Conservation (phyloP, 1,284 basidiomycete species). For the Ustanciosporium gigantosporum region DNA sequence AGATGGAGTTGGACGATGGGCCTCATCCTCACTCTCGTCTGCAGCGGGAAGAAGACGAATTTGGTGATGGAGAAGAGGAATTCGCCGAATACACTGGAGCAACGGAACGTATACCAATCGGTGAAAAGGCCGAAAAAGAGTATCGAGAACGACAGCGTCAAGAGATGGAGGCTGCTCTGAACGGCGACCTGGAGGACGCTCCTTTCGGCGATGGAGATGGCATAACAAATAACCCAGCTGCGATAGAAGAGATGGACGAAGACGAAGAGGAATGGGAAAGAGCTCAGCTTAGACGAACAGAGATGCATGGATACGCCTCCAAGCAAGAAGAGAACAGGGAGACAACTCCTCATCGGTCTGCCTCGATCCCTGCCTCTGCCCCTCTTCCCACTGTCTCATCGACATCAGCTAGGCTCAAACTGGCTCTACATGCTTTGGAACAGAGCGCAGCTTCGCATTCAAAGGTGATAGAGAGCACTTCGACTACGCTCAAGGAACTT, state of each 20-base stretch:
- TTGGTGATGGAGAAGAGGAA: constrained; percentile 53
- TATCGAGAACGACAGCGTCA: constrained; percentile 21
- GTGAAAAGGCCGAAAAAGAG: constrained; percentile 30
- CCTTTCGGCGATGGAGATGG: not conserved
- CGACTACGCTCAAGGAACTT: constrained; percentile 18
- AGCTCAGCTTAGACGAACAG: constrained; percentile 43
- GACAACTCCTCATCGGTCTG: constrained; percentile 35
- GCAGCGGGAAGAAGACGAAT: constrained; percentile 53
- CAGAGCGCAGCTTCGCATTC: constrained; percentile 23
- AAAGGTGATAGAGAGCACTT: constrained; percentile 12
- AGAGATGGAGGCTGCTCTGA: constrained; percentile 32
- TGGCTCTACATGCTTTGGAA: constrained; percentile 25
- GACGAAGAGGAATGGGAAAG: constrained; percentile 65
- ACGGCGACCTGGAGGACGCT: constrained; percentile 27
- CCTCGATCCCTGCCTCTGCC: constrained; percentile 34
- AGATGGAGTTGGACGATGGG: constrained; percentile 16
- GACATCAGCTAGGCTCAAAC: constrained; percentile 34
- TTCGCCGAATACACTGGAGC: constrained; percentile 54
- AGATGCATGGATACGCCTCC: constrained; percentile 1
- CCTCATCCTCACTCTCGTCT: constrained; percentile 51
- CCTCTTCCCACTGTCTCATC: constrained; percentile 45
- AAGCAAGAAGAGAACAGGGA: constrained; percentile 10
- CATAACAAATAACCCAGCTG: constrained; percentile 34
- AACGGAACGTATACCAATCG: constrained; percentile 50
- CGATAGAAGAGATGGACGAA: constrained; percentile 76